Percentiles rank a stretch among this genome's conserved stretches.
These are phyloP conservation scores for Lactarius quietus DNA, from an alignment of 768 basidiomycete genomes.

Conservation along the genomic window DNA sequence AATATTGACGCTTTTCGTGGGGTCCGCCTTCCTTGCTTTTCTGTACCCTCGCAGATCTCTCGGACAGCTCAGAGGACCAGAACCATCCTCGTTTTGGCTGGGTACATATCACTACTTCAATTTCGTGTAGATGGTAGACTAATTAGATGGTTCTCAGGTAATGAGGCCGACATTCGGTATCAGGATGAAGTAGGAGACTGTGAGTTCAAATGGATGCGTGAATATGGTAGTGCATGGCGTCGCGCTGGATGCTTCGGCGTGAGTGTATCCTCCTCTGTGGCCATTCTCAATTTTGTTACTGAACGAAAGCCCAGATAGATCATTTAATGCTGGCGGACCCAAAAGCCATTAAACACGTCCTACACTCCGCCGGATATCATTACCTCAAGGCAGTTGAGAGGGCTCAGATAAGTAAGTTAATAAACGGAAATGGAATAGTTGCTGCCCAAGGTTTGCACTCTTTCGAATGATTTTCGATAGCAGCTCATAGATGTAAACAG, in stretches of 20 bases:
- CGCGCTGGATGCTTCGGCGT: conserved; percentile 28
- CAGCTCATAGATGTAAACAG: conserved; percentile 4
- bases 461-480: neutral
- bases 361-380: conserved; percentile 31
- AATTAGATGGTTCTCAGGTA: neutral
- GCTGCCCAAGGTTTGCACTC: conserved; percentile 22
- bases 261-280: neutral
- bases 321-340: conserved; percentile 1
- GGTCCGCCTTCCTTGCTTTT: neutral
- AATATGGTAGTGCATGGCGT: conserved; percentile 28
- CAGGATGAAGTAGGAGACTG: conserved; percentile 27
- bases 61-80: neutral
- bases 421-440: conserved; percentile 26
- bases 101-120: neutral
- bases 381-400: conserved; percentile 19
- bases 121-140: neutral
- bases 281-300: neutral
- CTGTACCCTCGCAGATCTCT: neutral
- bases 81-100: neutral
- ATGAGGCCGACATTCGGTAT: neutral
- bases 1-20: neutral
- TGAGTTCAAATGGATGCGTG: conserved; percentile 23
- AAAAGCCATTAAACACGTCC: conserved; percentile 31
- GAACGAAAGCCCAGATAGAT: conserved; percentile 19
- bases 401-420: conserved; percentile 18